Evolutionary conservation across 1,284 basidiomycete genomes (phyloP).

Genomic region (Heterobasidion irregulare): DNA sequence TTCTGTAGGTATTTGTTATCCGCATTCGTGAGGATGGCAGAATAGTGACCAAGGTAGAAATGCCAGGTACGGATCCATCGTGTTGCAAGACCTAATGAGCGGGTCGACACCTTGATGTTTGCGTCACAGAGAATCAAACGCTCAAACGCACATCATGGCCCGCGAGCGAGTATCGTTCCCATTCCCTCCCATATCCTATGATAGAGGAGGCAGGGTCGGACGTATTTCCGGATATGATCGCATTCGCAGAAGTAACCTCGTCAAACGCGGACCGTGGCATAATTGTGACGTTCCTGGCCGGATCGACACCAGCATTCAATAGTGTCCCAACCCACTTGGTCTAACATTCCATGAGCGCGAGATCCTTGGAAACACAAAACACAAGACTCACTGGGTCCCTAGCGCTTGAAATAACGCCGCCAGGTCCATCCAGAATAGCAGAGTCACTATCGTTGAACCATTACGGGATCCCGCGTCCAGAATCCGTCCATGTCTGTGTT

Average conservation of each 20-base stretch:
- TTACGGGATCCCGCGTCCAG: slow-evolving; percentile 18
- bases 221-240: slow-evolving; percentile 7
- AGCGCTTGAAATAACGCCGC: slow-evolving; percentile 23
- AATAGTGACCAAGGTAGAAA: slow-evolving; percentile 25
- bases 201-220: slow-evolving; percentile 10
- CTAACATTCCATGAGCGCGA: slow-evolving; percentile 10
- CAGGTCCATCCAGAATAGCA: slow-evolving; percentile 20
- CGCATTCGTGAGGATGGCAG: slow-evolving; percentile 27
- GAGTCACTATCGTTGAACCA: slow-evolving; percentile 16
- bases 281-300: slow-evolving; percentile 15
- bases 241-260: slow-evolving; percentile 18
- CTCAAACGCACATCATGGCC: slow-evolving; percentile 25
- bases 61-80: slow-evolving; percentile 32
- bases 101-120: background rate
- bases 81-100: slow-evolving; percentile 25
- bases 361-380: background rate
- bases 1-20: slow-evolving; percentile 19
- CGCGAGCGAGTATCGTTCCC: slow-evolving; percentile 26
- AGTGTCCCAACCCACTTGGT: slow-evolving; percentile 21
- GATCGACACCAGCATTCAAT: slow-evolving; percentile 19
- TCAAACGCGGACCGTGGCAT: slow-evolving; percentile 17
- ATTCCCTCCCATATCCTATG: slow-evolving; percentile 33
- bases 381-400: slow-evolving; percentile 18
- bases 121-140: background rate
- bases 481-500: slow-evolving; percentile 22